These are phyloP conservation scores for Fusarium torulosum DNA, from an alignment of 2,329 filamentous ascomycete genomes.

Conservation along the genomic window DNA sequence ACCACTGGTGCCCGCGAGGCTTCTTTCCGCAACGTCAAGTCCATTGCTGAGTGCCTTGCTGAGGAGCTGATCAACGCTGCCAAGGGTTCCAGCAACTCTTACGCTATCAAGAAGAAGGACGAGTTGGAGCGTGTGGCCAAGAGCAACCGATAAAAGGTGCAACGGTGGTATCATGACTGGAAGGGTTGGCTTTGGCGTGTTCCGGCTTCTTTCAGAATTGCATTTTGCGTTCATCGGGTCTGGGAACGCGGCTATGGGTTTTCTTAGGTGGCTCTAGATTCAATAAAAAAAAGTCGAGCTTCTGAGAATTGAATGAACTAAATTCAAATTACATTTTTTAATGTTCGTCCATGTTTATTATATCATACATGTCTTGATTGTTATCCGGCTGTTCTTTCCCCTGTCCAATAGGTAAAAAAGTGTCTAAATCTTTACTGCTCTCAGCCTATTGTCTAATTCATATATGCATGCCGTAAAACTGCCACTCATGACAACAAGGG, in stretches of 20 bases:
- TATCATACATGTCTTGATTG: neutral
- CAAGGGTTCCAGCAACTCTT: slow-evolving; percentile 99
- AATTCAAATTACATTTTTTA: slow-evolving; percentile 32
- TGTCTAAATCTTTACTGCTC: neutral
- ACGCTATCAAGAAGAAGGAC: slow-evolving; percentile 99
- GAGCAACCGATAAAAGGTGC: slow-evolving; percentile 94
- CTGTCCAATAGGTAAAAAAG: neutral
- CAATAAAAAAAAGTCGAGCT: slow-evolving; percentile 59
- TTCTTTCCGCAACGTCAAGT: slow-evolving; percentile 99
- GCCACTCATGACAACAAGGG: slow-evolving; percentile 1
- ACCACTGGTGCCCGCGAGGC: slow-evolving; percentile 99
- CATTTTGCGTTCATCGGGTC: slow-evolving; percentile 61
- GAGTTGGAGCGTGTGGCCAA: slow-evolving; percentile 99
- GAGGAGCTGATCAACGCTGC: slow-evolving; percentile 99
- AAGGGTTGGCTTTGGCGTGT: slow-evolving; percentile 59
- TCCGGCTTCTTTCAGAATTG: slow-evolving; percentile 62
- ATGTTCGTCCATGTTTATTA: slow-evolving; percentile 13
- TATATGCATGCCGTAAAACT: slow-evolving; percentile 7
- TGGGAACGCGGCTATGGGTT: slow-evolving; percentile 61
- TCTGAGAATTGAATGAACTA: slow-evolving; percentile 55
- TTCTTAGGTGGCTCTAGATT: slow-evolving; percentile 59
- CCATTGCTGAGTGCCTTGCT: slow-evolving; percentile 98
- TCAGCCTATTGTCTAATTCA: neutral
- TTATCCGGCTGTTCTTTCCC: neutral
- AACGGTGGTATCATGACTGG: slow-evolving; percentile 52